A percentile compares a stretch with the other conserved stretches of the same genome.
Evolutionary conservation across 148 eudicot genomes (phyloP).

Genomic region (Agrostemma githago): DNA sequence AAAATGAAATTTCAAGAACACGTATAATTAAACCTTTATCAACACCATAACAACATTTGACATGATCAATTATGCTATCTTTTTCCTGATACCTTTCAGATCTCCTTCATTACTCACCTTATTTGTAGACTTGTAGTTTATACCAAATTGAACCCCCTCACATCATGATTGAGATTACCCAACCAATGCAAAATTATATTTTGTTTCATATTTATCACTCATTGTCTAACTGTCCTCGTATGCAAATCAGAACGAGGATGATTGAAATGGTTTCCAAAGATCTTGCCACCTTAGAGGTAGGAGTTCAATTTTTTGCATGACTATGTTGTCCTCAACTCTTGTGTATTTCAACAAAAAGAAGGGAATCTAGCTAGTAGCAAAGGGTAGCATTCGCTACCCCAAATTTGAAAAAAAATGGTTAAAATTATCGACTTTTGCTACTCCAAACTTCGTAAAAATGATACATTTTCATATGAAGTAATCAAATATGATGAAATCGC

Average conservation of each 20-base stretch:
- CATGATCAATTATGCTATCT: neutral
- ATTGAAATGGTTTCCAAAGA: conserved; percentile 88
- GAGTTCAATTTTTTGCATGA: conserved; percentile 12
- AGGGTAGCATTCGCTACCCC: no score
- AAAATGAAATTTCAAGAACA: no score
- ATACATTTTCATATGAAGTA: no score
- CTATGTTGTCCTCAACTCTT: neutral
- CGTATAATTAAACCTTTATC: no score
- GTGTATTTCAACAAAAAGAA: conserved; percentile 1
- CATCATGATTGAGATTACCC: neutral
- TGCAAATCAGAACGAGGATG: conserved; percentile 82
- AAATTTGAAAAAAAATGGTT: no score
- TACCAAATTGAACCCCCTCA: no score
- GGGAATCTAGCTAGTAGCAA: no score
- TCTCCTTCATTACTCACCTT: neutral
- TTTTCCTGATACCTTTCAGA: neutral
- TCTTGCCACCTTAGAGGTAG: conserved; percentile 81
- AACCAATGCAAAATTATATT: neutral
- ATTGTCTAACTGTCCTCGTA: conserved; percentile 5
- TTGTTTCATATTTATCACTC: neutral
- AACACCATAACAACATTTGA: neutral
- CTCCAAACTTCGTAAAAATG: no score
- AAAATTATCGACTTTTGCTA: no score
- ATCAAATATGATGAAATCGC: no score
- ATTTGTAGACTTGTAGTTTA: neutral